Base-by-base conservation (phyloP, 2,329 filamentous ascomycete species). In the Aspergillus melleus region DNA sequence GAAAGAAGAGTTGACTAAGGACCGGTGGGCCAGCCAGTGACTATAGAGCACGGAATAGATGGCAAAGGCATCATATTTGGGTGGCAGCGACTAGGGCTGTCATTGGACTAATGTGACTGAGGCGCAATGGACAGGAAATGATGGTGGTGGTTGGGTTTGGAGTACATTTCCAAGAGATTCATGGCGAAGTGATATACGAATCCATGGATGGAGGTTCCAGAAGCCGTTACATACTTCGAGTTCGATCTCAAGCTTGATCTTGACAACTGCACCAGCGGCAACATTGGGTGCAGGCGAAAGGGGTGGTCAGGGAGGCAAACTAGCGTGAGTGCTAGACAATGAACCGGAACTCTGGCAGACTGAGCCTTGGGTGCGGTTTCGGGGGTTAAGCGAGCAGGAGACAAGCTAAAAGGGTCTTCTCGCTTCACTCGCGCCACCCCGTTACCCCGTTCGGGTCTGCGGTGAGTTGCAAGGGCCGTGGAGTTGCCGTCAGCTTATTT, bases 321-420 rank as follows among this genome's bases (percentile, higher is more conserved):
- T 71, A 72, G 71, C 57, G 54, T 72, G 69, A 64, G 71, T 71
- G 68, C 71, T 68, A 71, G 68, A 71, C 66, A 75, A 74, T 72
- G 68, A 73, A 64, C 68, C 71, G 70, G 71, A 66, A 61, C 30
- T 49, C 11, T 30, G 49, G 49, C 52, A 60, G 58, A 44, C 16
- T 42, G 29, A 46, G 12, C 19, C 24, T 49, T 61, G 65, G 60
- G 61, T 66, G 65, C 64, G 55, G 61, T 59, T 54, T 61, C 57
- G 59, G 59, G 30, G 47, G 30, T 44, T 32, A 30, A 19, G 42
- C 39, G 30, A 20, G 53, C 32, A 19, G 59, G 66, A 70, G 69
- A 64, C 68, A 64, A 67, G 61, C 19, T 22, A 20, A 53, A 19
- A 57, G 50, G 57, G 20, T 50, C 54, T 47, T 62, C 69, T 67